Evolutionary conservation across 805 yeast genomes (phyloP), one percentile per base, ranked within the genome.

Genomic region (Yarrowia bubula): DNA sequence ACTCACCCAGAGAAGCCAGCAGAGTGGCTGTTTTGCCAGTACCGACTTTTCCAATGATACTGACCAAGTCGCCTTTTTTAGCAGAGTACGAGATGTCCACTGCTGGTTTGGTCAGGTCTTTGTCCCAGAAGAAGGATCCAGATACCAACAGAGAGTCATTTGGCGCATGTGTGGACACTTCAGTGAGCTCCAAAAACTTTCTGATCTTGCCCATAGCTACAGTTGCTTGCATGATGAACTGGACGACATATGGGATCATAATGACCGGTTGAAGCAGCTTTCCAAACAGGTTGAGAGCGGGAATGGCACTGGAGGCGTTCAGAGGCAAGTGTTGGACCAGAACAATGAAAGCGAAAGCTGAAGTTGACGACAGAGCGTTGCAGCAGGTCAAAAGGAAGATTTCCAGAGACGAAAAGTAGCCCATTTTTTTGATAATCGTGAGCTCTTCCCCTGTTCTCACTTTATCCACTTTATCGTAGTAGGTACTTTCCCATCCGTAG

Each of bases 41-140:
- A 46, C 97, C 97, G 60, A 91, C 96, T 69, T 81, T 83, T 37
- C 96, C 96, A 41, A 90, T 90, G 68, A 91, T 82, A 78, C 96
- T 90, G 57, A 84, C 83, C 65, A 91, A 79, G 66, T 88, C 86
- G 66, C 95, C 96, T 70, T 88, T 88, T 62, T 79, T 82, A 3
- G 91, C 89, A 17, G 70, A 74, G 68, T 86, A 84, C 69, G 84
- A 83, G 62, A 89, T 82, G 69, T 84, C 28, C 28, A 47, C 4
- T 1, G 53, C 53, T 1, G n/a, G 5, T 5, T 47, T 31, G 10
- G 31, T 38, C 14, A 47, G n/a, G 22, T 15, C 10, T 4, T 47
- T 31, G 9, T 47, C 53, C 53, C 53, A 47, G 10, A 4, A 47
- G 14, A 32, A 47, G 3, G 53, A 15, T 1, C 37, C 53, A n/a